A percentile compares a stretch with the other conserved stretches of the same genome.
These are phyloP conservation scores for Blastomyces percursus DNA, from an alignment of 2,329 filamentous ascomycete genomes.

Conservation along the genomic window DNA sequence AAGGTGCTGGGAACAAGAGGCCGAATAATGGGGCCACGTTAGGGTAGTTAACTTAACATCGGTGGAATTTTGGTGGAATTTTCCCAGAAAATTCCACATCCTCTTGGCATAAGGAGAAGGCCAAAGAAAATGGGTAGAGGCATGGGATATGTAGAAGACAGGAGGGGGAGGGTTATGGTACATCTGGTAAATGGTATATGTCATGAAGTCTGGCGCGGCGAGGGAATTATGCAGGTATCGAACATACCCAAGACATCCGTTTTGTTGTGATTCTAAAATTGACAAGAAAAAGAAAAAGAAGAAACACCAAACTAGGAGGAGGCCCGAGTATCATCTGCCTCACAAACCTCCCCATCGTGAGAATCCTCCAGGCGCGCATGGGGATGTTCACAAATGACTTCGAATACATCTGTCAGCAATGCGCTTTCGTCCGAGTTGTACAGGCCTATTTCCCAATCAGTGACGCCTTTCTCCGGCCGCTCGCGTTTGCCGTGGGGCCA, in stretches of 20 bases:
- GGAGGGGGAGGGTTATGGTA: background rate
- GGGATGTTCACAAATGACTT: constrained; percentile 1
- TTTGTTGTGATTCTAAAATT: background rate
- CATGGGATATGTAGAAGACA: background rate
- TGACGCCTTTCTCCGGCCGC: constrained; percentile 11
- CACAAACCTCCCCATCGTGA: background rate
- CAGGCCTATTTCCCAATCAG: constrained; percentile 6
- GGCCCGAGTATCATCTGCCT: background rate
- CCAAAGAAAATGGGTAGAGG: background rate
- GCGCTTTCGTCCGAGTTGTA: background rate
- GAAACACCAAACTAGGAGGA: background rate
- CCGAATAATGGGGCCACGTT: background rate
- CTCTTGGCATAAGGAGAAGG: background rate
- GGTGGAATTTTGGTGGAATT: no score
- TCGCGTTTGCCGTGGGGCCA: constrained; percentile 12
- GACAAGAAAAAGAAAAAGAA: background rate
- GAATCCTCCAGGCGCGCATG: background rate
- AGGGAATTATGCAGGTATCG: background rate
- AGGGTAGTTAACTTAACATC: background rate
- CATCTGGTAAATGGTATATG: background rate
- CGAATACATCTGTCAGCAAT: background rate
- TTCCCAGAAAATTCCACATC: background rate
- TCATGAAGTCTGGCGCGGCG: background rate
- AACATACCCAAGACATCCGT: background rate
- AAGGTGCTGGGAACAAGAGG: background rate